phyloP scores from a whole-genome alignment of 805 yeast genomes.

The Wickerhamomyces tratensis region DNA sequence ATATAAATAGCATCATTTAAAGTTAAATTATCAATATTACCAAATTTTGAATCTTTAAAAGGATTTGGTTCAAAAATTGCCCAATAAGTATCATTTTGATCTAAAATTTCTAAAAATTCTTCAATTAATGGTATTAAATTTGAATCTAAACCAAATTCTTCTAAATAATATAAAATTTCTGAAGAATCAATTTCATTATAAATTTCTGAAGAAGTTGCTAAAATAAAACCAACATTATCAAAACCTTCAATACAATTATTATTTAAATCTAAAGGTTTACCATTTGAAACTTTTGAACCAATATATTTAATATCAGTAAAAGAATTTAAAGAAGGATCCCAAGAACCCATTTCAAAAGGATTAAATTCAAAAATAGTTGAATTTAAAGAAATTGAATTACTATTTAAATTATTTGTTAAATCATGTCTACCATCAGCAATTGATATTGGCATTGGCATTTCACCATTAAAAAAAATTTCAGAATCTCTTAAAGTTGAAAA shows the following conservation, averaged over 20 bases:
- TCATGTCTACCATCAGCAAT: conserved; percentile 47
- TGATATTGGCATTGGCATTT: conserved; percentile 66
- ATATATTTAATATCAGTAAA: conserved; percentile 61
- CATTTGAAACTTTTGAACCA: conserved; percentile 58
- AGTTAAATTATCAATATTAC: conserved; percentile 27
- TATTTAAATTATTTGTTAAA: conserved; percentile 34
- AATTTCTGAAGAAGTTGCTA: conserved; percentile 77
- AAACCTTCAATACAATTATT: conserved; percentile 52
- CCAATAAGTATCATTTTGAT: conserved; percentile 48
- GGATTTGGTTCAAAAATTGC: conserved; percentile 73
- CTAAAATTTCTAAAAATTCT: conserved; percentile 35
- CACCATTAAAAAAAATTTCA: conserved; percentile 48
- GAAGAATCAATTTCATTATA: conserved; percentile 34
- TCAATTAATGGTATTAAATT: conserved; percentile 20
- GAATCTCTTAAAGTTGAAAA: conserved; percentile 49
- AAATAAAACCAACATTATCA: conserved; percentile 73
- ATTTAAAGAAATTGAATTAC: conserved; percentile 44
- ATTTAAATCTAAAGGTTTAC: conserved; percentile 35
- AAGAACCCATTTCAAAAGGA: conserved; percentile 75
- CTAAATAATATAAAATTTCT: too few species aligned
- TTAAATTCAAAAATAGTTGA: conserved; percentile 58
- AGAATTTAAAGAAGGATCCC: conserved; percentile 68
- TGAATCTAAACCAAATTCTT: too few species aligned
- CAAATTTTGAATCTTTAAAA: conserved; percentile 35
- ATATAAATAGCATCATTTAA: conserved; percentile 35